phyloP scores from a whole-genome alignment of 768 basidiomycete genomes.

The Trametes punicea region DNA sequence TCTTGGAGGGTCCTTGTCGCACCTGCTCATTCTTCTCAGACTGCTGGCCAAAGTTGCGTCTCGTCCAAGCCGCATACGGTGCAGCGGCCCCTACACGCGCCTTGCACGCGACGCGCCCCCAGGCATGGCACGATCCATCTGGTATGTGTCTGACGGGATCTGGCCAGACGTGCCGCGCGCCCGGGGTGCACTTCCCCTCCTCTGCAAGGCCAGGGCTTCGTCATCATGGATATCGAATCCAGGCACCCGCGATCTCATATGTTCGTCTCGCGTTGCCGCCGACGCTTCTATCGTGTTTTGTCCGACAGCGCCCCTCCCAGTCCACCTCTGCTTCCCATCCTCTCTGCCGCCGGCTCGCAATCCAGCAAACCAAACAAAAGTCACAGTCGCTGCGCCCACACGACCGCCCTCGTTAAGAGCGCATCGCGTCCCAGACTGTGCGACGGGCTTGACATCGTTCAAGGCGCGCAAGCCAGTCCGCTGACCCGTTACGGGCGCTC shows the following conservation, averaged over 20 bases:
- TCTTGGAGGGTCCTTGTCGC: background rate
- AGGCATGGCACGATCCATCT: conserved; percentile 1
- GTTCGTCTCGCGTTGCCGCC: background rate
- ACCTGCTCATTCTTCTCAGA: background rate
- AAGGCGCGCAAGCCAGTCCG: conserved; percentile 6
- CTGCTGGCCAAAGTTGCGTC: too few relatives aligned
- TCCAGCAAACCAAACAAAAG: too few relatives aligned
- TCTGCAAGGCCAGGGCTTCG: background rate
- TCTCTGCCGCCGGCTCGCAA: background rate
- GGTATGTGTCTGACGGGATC: background rate
- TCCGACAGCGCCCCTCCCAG: too few relatives aligned
- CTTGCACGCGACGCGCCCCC: background rate
- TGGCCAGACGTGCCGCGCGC: background rate
- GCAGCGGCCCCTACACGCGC: background rate
- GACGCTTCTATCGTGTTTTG: too few relatives aligned
- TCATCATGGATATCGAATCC: conserved; percentile 3
- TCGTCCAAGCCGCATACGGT: background rate
- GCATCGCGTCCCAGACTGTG: background rate
- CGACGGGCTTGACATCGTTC: background rate
- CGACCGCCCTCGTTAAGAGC: background rate
- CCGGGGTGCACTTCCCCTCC: conserved; percentile 1
- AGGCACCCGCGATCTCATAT: conserved; percentile 15
- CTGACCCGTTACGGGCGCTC: conserved; percentile 13
- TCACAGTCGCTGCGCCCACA: background rate
- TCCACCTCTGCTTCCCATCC: background rate